phyloP scores from a whole-genome alignment of 805 yeast species.

The Ogataea henricii region DNA sequence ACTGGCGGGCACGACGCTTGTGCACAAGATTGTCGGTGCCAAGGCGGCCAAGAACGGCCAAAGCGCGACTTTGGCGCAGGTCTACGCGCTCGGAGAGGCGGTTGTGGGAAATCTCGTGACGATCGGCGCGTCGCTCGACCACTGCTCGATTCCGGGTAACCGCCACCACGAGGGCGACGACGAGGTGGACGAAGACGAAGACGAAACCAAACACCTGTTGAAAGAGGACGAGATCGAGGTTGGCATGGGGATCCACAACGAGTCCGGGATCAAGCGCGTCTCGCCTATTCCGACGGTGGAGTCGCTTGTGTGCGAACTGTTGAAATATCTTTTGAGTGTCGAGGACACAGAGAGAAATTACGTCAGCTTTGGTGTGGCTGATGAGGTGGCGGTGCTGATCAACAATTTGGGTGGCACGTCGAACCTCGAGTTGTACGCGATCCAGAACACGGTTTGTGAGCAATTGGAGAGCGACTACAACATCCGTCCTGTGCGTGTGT shows the following conservation, averaged over 20 bases:
- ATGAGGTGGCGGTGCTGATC: slow-evolving; percentile 70
- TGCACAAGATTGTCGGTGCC: slow-evolving; percentile 85
- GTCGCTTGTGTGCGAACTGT: slow-evolving; percentile 57
- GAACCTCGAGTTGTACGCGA: slow-evolving; percentile 71
- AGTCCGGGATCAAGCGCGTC: slow-evolving; percentile 74
- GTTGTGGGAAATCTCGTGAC: slow-evolving; percentile 74
- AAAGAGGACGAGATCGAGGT: slow-evolving; percentile 72
- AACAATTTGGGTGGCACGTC: slow-evolving; percentile 93
- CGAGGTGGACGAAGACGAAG: slow-evolving; percentile 36
- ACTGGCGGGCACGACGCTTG: slow-evolving; percentile 84
- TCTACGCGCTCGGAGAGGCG: slow-evolving; percentile 58
- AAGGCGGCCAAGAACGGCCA: slow-evolving; percentile 35
- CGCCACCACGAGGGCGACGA: slow-evolving; percentile 49
- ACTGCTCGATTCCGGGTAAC: slow-evolving; percentile 84
- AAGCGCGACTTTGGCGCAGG: slow-evolving; percentile 48
- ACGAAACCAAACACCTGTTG: slow-evolving; percentile 43
- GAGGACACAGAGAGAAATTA: slow-evolving; percentile 78
- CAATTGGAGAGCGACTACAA: slow-evolving; percentile 53
- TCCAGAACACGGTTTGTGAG: slow-evolving; percentile 59
- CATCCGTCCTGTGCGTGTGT: slow-evolving; percentile 66
- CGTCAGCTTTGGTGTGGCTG: slow-evolving; percentile 59
- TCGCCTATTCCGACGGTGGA: slow-evolving; percentile 72
- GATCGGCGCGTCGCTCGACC: slow-evolving; percentile 86
- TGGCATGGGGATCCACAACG: slow-evolving; percentile 96
- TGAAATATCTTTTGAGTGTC: slow-evolving; percentile 59